A percentile compares a stretch with the other conserved stretches of the same genome.
Evolutionary conservation across 768 basidiomycete genomes (phyloP).

Genomic region (Boletus fagicola): DNA sequence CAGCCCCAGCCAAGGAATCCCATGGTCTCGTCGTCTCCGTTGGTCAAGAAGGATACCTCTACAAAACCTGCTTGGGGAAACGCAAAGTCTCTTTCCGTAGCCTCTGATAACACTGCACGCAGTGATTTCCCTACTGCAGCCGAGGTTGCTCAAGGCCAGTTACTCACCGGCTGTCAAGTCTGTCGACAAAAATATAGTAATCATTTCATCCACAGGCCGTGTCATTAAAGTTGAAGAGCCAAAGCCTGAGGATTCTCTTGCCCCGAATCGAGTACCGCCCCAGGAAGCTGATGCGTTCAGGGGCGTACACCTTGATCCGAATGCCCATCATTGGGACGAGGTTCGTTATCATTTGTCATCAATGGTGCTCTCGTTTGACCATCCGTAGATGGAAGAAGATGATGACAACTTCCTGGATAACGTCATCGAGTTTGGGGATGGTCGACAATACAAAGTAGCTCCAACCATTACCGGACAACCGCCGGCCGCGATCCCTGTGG

Average conservation of each 20-base stretch:
- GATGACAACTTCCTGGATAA: conserved; percentile 86
- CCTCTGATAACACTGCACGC: conserved; percentile 42
- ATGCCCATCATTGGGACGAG: conserved; percentile 97
- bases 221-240: conserved; percentile 31
- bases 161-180: not conserved
- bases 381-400: conserved; percentile 79
- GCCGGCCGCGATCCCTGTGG: conserved; percentile 19
- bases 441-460: conserved; percentile 84
- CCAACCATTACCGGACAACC: conserved; percentile 37
- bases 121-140: conserved; percentile 95
- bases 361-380: conserved; percentile 4
- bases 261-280: conserved; percentile 55
- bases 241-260: conserved; percentile 53
- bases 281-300: conserved; percentile 94
- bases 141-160: conserved; percentile 84
- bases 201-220: conserved; percentile 21
- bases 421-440: conserved; percentile 95
- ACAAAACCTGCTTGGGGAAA: conserved; percentile 73
- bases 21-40: conserved; percentile 29
- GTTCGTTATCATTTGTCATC: conserved; percentile 45
- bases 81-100: conserved; percentile 39
- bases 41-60: conserved; percentile 33
- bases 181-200: conserved; percentile 9
- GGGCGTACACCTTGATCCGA: conserved; percentile 90
- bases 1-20: conserved; percentile 56